Percentiles rank a stretch among this genome's conserved stretches.
Conservation (phyloP, 2,329 filamentous ascomycete genomes). For the Pseudodiploospora longispora region DNA sequence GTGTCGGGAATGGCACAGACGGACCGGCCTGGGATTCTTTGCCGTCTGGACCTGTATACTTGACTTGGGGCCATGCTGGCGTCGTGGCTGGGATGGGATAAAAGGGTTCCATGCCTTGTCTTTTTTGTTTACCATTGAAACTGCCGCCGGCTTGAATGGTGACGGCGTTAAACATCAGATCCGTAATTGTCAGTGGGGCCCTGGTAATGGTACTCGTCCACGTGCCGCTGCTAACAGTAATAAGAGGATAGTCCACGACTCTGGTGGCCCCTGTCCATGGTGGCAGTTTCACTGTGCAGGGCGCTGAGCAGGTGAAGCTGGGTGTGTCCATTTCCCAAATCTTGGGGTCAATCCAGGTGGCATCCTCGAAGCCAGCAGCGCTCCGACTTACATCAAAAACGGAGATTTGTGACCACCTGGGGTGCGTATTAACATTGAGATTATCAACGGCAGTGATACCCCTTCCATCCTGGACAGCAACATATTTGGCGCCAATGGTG, state of each 20-base stretch:
- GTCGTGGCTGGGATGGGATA: slow-evolving; percentile 13
- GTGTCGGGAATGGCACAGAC: slow-evolving; percentile 11
- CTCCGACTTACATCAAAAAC: slow-evolving; percentile 7
- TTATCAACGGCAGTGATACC: slow-evolving; percentile 17
- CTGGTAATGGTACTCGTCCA: slow-evolving; percentile 24
- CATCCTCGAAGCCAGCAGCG: slow-evolving; percentile 8
- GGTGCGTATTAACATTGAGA: slow-evolving; percentile 16
- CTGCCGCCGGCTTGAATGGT: slow-evolving; percentile 8
- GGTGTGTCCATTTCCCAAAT: slow-evolving; percentile 24
- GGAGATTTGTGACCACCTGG: slow-evolving; percentile 14
- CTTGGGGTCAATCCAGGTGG: slow-evolving; percentile 12
- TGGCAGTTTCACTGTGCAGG: slow-evolving; percentile 20
- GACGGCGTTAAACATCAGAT: slow-evolving; percentile 15
- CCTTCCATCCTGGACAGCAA: slow-evolving; percentile 14
- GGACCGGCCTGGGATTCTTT: slow-evolving; percentile 7
- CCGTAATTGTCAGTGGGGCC: slow-evolving; percentile 18
- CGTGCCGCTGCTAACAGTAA: slow-evolving; percentile 20
- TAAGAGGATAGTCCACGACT: slow-evolving; percentile 21
- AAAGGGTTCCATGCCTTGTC: neutral
- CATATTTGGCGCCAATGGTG: slow-evolving; percentile 21
- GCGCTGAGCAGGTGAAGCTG: slow-evolving; percentile 18
- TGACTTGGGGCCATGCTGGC: slow-evolving; percentile 14
- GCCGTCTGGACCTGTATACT: slow-evolving; percentile 14
- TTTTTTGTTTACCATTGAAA: neutral
- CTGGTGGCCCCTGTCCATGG: slow-evolving; percentile 19